Evolutionary conservation across 371 early-diverging fungal genomes (phyloP).

Genomic region (Lichtheimia hyalospora): DNA sequence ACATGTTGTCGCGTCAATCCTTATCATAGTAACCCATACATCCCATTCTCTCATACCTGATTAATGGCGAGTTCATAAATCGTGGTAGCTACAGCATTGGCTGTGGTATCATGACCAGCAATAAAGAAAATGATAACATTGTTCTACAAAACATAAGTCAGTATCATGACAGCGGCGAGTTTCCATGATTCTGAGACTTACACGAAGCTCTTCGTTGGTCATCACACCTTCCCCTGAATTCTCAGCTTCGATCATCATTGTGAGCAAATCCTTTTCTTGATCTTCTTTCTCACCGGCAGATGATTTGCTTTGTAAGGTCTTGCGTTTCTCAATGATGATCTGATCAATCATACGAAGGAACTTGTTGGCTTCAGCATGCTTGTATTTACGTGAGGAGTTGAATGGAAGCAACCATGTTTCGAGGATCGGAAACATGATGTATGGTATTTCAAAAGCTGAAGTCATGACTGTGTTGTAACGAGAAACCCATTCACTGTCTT

Average conservation of each 20-base stretch:
- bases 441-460: conserved; percentile 12
- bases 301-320: not conserved
- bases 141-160: conserved; percentile 28
- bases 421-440: conserved; percentile 19
- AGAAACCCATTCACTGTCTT: conserved; percentile 11
- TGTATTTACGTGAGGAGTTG: conserved; percentile 21
- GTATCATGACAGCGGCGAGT: too few species aligned
- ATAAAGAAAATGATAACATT: conserved; percentile 43
- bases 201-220: conserved; percentile 19
- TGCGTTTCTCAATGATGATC: conserved; percentile 34
- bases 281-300: not conserved
- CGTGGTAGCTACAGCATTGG: conserved; percentile 22
- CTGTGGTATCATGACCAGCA: conserved; percentile 53
- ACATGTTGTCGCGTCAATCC: too few species aligned
- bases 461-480: conserved; percentile 18
- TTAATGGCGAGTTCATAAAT: conserved; percentile 26
- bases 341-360: conserved; percentile 33
- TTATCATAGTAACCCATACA: too few species aligned
- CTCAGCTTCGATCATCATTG: conserved; percentile 43
- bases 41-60: not conserved
- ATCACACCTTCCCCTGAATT: conserved; percentile 15
- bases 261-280: conserved; percentile 43
- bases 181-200: conserved; percentile 21
- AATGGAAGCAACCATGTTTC: conserved; percentile 7
- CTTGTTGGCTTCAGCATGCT: conserved; percentile 31